Evolutionary conservation across 2,329 filamentous ascomycete species (phyloP), one percentile per base, ranked within the genome.

Genomic region (Emmonsiellopsis sp.): DNA sequence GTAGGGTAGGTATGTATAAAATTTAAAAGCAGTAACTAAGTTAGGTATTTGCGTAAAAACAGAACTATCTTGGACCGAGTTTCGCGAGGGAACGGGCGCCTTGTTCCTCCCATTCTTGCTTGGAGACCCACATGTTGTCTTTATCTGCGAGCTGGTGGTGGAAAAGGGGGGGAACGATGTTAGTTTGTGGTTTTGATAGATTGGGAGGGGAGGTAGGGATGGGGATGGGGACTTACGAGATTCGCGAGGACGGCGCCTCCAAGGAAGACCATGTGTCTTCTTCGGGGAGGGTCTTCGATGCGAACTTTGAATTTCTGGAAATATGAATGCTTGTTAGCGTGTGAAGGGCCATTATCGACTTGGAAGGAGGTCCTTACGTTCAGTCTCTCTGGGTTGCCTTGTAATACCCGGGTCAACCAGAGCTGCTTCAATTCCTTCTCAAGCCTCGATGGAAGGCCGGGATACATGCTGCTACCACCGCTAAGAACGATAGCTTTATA

Each of bases 371-470:
- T 41, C 26, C 79, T 62, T 69, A 83, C 80, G 65, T 83, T 89
- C 66, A 98, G 73, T 61, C 93, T 83, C 74, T 97, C 92, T 0
- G 93, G 92, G 72, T 98, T 90, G 55, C 92, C 91, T 55, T 85
- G 82, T 62, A 98, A 77, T 43, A 96, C 90, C 60, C 86, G 85
- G 52, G 92, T 96, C 60, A 98, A 81, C 93, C 93, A 98, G 63
- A 98, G 76, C 77, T 98, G 93, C 80, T 98, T 98, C 64, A 98
- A 76, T 74, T 98, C 93, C 80, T 98, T 98, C 76, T 98, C 93
- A 72, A 98, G 75, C 59, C 93, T 82, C 57, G 89, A 95, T 5
- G 93, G 93, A 61, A 98, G 79, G 56, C 93, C 93, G 0, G 93
- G 93, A 72, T 98, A 98, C 93, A 98, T 98, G 83, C 89, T 95